A percentile compares a stretch with the other conserved stretches of the same genome.
These are phyloP conservation scores for Leccinum longicurvipes DNA, from an alignment of 768 basidiomycete genomes.

Conservation along the genomic window DNA sequence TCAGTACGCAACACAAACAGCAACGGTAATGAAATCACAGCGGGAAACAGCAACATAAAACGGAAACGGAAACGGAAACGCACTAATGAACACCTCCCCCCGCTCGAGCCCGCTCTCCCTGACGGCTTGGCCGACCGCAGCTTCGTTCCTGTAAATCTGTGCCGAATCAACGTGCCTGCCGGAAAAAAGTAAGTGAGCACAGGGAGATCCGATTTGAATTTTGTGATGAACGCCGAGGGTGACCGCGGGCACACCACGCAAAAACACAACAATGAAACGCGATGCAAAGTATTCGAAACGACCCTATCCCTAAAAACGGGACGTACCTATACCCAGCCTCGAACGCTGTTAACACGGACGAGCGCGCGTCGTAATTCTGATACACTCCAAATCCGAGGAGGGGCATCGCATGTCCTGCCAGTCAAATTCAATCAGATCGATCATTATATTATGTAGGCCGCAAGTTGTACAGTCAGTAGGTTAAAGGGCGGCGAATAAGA, in stretches of 20 bases:
- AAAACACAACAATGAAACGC: neutral
- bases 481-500: neutral
- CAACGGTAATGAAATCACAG: neutral
- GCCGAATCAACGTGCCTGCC: constrained; percentile 72
- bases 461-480: neutral
- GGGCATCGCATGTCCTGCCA: constrained; percentile 55
- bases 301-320: neutral
- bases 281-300: neutral
- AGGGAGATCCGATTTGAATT: neutral
- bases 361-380: constrained; percentile 54
- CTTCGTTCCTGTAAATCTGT: constrained; percentile 65
- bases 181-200: neutral
- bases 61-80: constrained; percentile 14
- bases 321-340: constrained; percentile 60
- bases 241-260: neutral
- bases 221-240: neutral
- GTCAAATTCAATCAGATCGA: constrained; percentile 3
- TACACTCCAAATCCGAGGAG: constrained; percentile 70
- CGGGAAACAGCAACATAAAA: neutral
- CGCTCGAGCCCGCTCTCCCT: constrained; percentile 53
- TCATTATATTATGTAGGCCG: neutral
- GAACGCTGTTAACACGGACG: constrained; percentile 60
- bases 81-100: constrained; percentile 71
- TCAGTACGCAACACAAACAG: neutral
- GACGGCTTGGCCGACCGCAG: constrained; percentile 56